Evolutionary conservation across 768 basidiomycete genomes (phyloP).

Genomic region (Boletus pseudopeckii): DNA sequence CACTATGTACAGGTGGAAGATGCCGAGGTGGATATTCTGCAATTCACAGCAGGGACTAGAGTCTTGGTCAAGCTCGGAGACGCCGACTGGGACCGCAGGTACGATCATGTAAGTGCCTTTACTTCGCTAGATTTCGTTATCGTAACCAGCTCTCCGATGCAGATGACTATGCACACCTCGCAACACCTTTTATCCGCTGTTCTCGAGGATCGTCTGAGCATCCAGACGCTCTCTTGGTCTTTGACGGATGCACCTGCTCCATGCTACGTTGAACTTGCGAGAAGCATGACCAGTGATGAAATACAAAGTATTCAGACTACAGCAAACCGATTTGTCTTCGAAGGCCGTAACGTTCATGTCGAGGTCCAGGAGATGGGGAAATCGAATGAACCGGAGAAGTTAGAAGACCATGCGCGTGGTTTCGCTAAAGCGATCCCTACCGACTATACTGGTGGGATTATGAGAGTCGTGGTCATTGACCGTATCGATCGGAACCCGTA

Average conservation of each 20-base stretch:
- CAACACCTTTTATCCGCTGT: slow-evolving; percentile 82
- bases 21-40: slow-evolving; percentile 40
- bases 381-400: slow-evolving; percentile 31
- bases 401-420: slow-evolving; percentile 46
- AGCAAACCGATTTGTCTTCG: slow-evolving; percentile 66
- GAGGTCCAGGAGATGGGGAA: slow-evolving; percentile 67
- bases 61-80: slow-evolving; percentile 55
- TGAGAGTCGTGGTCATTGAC: slow-evolving; percentile 79
- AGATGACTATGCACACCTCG: slow-evolving; percentile 85
- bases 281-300: slow-evolving; percentile 62
- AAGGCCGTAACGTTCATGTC: slow-evolving; percentile 65
- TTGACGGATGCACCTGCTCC: slow-evolving; percentile 63
- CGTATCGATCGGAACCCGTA: slow-evolving; percentile 79
- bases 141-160: background rate
- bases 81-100: slow-evolving; percentile 59
- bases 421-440: slow-evolving; percentile 57
- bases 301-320: slow-evolving; percentile 56
- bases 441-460: slow-evolving; percentile 75
- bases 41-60: slow-evolving; percentile 48
- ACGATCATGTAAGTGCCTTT: slow-evolving; percentile 60
- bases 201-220: slow-evolving; percentile 58
- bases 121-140: background rate
- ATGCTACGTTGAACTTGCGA: slow-evolving; percentile 74
- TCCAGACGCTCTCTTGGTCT: slow-evolving; percentile 83
- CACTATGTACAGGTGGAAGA: slow-evolving; percentile 58